Evolutionary conservation across 495 filamentous ascomycete species (phyloP), one percentile per base, ranked within the genome.

Genomic region (Aspergillus haitiensis): DNA sequence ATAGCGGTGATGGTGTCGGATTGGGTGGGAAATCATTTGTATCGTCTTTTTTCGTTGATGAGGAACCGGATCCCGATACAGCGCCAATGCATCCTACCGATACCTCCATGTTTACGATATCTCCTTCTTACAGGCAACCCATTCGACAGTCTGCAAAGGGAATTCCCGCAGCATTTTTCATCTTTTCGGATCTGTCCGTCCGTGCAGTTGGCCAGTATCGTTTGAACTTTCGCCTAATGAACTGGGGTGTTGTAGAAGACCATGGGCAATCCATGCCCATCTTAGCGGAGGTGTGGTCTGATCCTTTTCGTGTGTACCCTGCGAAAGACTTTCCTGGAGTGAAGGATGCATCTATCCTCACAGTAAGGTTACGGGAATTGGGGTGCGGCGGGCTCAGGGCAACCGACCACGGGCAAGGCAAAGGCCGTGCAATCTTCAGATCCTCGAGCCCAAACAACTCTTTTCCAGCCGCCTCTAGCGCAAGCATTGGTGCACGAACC

Each of bases 311-410:
- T 21, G 94, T 97, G 18, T 97, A 87, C 71, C 91, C 91, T 15
- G 92, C 93, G n/a, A 97, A 97, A 69, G 93, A 97, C 70, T 98
- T 98, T 62, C 91, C 91, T 0, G 93, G 94, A 7, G 96, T 98
- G 94, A 78, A 85, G 55, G 85, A 77, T 35, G 78, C 77, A 3
- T 76, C 73, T 6, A 60, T 65, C 60, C 62, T 79, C 5, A 70
- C 73, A 0, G 69, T 72, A 54, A 71, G 72, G 6, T 58, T 78
- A 60, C 77, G 75, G 66, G 72, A 76, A 52, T 52, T 78, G 12
- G 77, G 77, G 7, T 76, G 78, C 60, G 73, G 74, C 56, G 77
- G 77, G 62, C 63, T 79, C 61, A 79, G 76, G 62, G 77, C 75
- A 0, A 68, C 74, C 11, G 75, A 75, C 2, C 73, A 77, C 46